A percentile compares a stretch with the other conserved stretches of the same genome.
These are phyloP conservation scores for Lumnitzera racemosa DNA, from an alignment of 345 rosid genomes.

Conservation along the genomic window DNA sequence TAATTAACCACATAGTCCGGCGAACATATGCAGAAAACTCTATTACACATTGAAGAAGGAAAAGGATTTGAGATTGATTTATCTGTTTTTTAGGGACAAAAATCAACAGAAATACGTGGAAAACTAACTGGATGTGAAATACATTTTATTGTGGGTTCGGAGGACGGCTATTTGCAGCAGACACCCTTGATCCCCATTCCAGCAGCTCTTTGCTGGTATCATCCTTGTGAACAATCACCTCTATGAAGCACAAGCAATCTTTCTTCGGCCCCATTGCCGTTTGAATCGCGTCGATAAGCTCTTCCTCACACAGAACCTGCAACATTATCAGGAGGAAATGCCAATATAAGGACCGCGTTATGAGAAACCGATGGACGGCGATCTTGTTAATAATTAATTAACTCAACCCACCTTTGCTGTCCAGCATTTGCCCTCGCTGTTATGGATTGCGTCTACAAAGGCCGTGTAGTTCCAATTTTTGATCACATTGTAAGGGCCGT, in stretches of 20 bases:
- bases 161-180: conserved; percentile 74
- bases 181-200: conserved; percentile 77
- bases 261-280: conserved; percentile 45
- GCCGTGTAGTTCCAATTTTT: conserved; percentile 88
- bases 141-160: conserved; percentile 51
- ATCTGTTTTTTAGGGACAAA: no score
- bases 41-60: no score
- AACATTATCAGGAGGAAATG: not conserved
- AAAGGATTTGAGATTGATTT: no score
- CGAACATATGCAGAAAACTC: no score
- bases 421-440: conserved; percentile 82
- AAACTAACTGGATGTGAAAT: no score
- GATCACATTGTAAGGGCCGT: conserved; percentile 79
- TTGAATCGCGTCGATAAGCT: conserved; percentile 49
- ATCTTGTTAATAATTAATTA: no score
- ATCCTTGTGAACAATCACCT: conserved; percentile 68
- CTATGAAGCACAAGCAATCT: conserved; percentile 72
- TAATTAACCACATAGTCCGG: no score
- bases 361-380: no score
- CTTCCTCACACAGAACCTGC: conserved; percentile 62
- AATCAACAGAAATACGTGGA: no score
- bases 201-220: conserved; percentile 81
- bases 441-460: conserved; percentile 62
- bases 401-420: conserved; percentile 51
- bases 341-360: no score